Conservation (phyloP, 495 filamentous ascomycete species). For the Articulospora tetracladia region DNA sequence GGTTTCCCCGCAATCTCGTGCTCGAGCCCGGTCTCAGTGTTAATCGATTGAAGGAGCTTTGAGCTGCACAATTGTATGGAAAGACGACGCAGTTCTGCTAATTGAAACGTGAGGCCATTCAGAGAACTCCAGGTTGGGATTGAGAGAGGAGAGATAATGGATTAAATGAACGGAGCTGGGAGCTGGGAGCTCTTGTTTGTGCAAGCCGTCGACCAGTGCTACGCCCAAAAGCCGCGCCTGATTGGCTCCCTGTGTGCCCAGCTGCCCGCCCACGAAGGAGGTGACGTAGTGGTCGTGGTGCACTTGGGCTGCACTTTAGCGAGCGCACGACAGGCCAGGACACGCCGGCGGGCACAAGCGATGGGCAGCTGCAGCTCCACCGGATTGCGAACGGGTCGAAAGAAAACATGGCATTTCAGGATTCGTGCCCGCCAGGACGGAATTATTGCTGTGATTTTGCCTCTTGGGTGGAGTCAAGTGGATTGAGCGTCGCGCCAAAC, state of each 20-base stretch:
- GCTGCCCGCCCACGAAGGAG: not conserved
- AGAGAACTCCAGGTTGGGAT: not conserved
- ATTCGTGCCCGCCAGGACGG: not conserved
- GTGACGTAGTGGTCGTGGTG: not conserved
- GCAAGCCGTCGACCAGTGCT: not conserved
- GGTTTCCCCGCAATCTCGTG: constrained; percentile 22
- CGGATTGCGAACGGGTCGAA: not conserved
- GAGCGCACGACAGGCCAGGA: not conserved
- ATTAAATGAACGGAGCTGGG: not conserved
- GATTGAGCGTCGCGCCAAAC: no score
- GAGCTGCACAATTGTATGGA: not conserved
- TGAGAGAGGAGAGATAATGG: not conserved
- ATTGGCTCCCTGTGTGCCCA: not conserved
- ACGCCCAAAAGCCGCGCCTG: not conserved
- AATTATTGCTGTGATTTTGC: no score
- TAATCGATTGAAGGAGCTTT: constrained; percentile 1
- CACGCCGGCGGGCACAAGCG: no score
- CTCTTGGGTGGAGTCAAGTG: no score
- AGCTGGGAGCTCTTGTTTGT: not conserved
- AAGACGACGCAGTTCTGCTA: not conserved
- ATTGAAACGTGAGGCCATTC: not conserved
- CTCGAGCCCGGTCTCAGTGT: not conserved
- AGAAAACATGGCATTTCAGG: constrained; percentile 1
- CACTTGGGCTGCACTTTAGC: not conserved
- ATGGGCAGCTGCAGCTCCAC: no score